Conservation (phyloP, 108 stramenopile species). For the Hondaea fermentalgiana region DNA sequence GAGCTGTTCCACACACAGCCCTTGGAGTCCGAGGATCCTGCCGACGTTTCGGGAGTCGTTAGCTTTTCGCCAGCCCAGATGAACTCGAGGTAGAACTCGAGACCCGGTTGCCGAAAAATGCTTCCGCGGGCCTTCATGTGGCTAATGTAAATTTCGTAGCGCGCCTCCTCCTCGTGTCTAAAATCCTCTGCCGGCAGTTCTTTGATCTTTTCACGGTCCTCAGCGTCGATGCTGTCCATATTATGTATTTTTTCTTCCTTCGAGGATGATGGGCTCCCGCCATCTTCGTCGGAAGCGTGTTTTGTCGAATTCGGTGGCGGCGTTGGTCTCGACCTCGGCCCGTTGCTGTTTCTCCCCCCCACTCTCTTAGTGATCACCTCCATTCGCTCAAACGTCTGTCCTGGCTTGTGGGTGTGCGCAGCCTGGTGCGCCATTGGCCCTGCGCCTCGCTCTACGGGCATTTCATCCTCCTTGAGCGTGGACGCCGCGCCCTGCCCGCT, state of each 20-base stretch:
- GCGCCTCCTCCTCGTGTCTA: not conserved
- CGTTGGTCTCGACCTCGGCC: not conserved
- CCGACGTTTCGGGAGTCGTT: not conserved
- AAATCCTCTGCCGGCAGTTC: not conserved
- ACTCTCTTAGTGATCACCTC: not conserved
- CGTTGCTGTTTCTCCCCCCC: not conserved
- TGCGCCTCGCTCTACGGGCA: not conserved
- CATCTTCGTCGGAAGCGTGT: not conserved
- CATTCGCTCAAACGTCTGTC: not conserved
- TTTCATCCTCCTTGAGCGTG: not conserved
- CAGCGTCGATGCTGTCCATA: not conserved
- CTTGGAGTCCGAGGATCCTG: not conserved
- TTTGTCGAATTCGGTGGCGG: not conserved
- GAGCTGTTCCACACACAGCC: not conserved
- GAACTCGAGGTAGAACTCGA: conserved; percentile 3
- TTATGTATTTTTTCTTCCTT: not conserved
- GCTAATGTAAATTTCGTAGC: not conserved
- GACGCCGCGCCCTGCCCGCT: no score
- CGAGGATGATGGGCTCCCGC: not conserved
- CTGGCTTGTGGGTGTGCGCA: not conserved
- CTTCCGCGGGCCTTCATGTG: conserved; percentile 12
- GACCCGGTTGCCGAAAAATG: not conserved
- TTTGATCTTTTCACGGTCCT: not conserved
- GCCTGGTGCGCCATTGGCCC: not conserved
- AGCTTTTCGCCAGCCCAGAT: not conserved